Percentiles rank a stretch among this genome's conserved stretches.
phyloP scores from a whole-genome alignment of 2,329 filamentous ascomycete species.

The Dactylellina drechsleri region DNA sequence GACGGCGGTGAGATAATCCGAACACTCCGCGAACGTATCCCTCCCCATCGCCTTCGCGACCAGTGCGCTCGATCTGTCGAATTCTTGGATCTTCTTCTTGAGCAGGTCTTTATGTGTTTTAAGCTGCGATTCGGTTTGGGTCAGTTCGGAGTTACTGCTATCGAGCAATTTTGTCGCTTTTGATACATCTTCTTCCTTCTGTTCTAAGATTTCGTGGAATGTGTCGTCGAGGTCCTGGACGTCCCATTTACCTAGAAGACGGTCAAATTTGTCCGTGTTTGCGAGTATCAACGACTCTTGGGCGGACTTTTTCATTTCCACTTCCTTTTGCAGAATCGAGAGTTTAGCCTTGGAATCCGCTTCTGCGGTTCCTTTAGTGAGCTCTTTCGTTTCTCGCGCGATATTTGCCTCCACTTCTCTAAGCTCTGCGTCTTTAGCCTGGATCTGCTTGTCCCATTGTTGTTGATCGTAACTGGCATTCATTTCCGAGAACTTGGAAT shows the following conservation, averaged over 20 bases:
- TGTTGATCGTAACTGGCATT: conserved; percentile 72
- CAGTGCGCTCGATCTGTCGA: conserved; percentile 61
- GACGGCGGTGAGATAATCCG: conserved; percentile 33
- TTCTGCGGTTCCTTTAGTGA: conserved; percentile 81
- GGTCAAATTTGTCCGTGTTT: conserved; percentile 74
- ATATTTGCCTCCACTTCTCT: conserved; percentile 76
- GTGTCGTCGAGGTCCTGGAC: conserved; percentile 74
- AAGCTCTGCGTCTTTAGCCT: conserved; percentile 73
- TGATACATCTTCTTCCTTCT: conserved; percentile 57
- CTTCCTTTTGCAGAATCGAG: conserved; percentile 82
- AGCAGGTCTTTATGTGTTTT: conserved; percentile 63
- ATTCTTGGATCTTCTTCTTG: conserved; percentile 68
- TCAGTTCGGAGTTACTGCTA: conserved; percentile 49
- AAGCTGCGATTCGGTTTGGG: conserved; percentile 44
- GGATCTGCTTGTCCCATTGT: conserved; percentile 77
- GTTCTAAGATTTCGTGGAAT: conserved; percentile 67
- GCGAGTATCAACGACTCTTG: conserved; percentile 44
- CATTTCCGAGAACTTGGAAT: conserved; percentile 71
- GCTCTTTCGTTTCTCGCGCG: conserved; percentile 78
- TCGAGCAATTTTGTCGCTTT: conserved; percentile 52
- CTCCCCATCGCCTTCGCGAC: conserved; percentile 42
- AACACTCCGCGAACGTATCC: conserved; percentile 30
- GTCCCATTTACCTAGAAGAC: conserved; percentile 74
- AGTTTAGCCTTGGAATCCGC: conserved; percentile 85
- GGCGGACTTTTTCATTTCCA: conserved; percentile 71